Base-by-base conservation (phyloP, 495 filamentous ascomycete species). In the Aspergillus carlsbadensis region DNA sequence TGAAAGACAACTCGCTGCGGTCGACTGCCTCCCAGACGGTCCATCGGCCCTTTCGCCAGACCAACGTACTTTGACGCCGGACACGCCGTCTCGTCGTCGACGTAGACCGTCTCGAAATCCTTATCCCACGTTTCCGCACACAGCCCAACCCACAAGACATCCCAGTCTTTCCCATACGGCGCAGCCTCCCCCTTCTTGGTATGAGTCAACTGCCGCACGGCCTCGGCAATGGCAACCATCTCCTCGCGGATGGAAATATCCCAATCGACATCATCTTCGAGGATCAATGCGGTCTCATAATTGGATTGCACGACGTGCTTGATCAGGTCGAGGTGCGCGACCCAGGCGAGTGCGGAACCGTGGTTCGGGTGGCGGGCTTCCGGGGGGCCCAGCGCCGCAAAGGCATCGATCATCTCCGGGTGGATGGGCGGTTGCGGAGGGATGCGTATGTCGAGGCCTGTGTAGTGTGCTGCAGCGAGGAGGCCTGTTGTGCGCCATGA, bases 231-330 rank as follows among this genome's bases (percentile, higher is more conserved):
- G 1, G 17, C 47, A 10, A 43, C 34, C 49, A 65, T 52, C 45
- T 59, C 51, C 18, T 63, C 64, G 7, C 66, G 64, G 13, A 79
- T 59, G 5, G 65, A 64, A 24, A 74, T 64, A 54, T 78, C 75
- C 71, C 70, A 79, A 60, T 79, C 76, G 17, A 73, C 72, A 46
- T 78, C 75, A 60, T 77, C 74, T 63, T 79, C 76, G 34, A 79
- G 60, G 36, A 79, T 73, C 26, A 79, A 59, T 0, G 70, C 72
- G 1, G 76, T 78, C 45, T 75, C 70, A 10, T 75, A 52, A 15
- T 65, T 65, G n/a, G 71, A 71, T 21, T 70, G 65, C 29, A 77
- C 57, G 54, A 75, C 54, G 52, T 66, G 60, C 52, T 66, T 70
- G 15, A 72, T 62, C 6, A 70, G 60, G 29, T 72, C 68, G 31